Conservation (phyloP, 495 filamentous ascomycete species). For the Podospora conica region DNA sequence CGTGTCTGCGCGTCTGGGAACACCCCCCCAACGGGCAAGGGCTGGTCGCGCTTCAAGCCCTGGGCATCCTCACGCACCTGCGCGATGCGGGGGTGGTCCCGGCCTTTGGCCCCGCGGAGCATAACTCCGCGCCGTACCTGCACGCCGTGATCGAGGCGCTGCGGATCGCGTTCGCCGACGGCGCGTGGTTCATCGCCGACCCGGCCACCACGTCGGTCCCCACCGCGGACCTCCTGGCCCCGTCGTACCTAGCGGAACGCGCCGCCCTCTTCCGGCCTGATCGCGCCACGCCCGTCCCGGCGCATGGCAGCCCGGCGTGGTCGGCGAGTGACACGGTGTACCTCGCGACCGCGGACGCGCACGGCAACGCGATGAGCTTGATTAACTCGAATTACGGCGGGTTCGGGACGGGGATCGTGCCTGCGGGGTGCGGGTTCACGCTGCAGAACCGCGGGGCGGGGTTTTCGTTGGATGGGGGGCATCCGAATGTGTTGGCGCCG, state of each 20-base stretch:
- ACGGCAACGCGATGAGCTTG: constrained; percentile 89
- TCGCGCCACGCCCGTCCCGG: constrained; percentile 16
- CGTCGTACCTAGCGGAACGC: constrained; percentile 35
- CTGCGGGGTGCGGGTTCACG: constrained; percentile 77
- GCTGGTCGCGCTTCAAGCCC: constrained; percentile 86
- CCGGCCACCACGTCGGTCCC: constrained; percentile 65
- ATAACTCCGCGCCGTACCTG: constrained; percentile 68
- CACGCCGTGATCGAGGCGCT: constrained; percentile 86
- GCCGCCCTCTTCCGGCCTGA: constrained; percentile 34
- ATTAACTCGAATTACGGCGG: constrained; percentile 93
- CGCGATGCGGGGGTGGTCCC: constrained; percentile 67
- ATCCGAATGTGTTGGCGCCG: constrained; percentile 75
- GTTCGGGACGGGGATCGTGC: constrained; percentile 86
- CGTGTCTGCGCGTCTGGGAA: constrained; percentile 66
- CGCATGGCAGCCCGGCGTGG: constrained; percentile 46
- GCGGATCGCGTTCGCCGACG: constrained; percentile 90
- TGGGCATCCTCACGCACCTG: constrained; percentile 83
- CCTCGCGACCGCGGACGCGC: constrained; percentile 71
- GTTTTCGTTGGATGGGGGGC: constrained; percentile 59
- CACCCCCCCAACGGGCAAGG: constrained; percentile 98
- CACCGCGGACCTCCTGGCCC: constrained; percentile 52
- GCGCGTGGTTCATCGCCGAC: constrained; percentile 82
- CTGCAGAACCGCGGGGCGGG: constrained; percentile 90
- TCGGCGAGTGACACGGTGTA: constrained; percentile 87
- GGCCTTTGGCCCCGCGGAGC: constrained; percentile 58